These are phyloP conservation scores for Tieghemiomyces parasiticus DNA, from an alignment of 192 early-diverging fungal species.

Conservation along the genomic window DNA sequence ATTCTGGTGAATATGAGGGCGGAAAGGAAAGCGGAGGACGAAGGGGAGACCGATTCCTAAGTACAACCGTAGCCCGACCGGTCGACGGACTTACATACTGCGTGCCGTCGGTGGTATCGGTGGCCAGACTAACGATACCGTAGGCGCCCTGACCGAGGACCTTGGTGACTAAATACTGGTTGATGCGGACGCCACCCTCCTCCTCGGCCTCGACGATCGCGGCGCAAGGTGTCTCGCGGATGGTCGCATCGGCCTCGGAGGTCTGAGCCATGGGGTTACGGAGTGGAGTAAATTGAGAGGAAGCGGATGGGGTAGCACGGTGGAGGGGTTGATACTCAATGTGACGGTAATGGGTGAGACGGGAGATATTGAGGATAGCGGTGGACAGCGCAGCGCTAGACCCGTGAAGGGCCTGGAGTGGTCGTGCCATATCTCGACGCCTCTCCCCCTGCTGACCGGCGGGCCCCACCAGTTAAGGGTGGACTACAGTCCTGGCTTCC, in stretches of 20 bases:
- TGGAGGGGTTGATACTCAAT: too few species aligned
- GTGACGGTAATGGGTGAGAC: too few species aligned
- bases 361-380: too few species aligned
- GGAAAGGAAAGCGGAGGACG: background rate
- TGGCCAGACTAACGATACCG: slow-evolving; percentile 71
- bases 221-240: slow-evolving; percentile 15
- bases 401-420: too few species aligned
- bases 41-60: background rate
- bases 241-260: background rate
- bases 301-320: too few species aligned
- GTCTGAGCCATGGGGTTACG: too few species aligned
- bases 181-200: slow-evolving; percentile 61
- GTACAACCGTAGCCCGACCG: background rate
- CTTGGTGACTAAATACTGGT: slow-evolving; percentile 64
- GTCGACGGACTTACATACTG: slow-evolving; percentile 18
- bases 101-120: slow-evolving; percentile 31
- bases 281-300: too few species aligned
- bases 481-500: too few species aligned
- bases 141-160: slow-evolving; percentile 78
- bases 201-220: slow-evolving; percentile 46
- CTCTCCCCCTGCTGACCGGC: too few species aligned
- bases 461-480: too few species aligned
- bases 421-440: too few species aligned
- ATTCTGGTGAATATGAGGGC: background rate
- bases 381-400: too few species aligned